Evolutionary conservation across 371 early-diverging fungal genomes (phyloP).

Genomic region (Batkoa obscura): DNA sequence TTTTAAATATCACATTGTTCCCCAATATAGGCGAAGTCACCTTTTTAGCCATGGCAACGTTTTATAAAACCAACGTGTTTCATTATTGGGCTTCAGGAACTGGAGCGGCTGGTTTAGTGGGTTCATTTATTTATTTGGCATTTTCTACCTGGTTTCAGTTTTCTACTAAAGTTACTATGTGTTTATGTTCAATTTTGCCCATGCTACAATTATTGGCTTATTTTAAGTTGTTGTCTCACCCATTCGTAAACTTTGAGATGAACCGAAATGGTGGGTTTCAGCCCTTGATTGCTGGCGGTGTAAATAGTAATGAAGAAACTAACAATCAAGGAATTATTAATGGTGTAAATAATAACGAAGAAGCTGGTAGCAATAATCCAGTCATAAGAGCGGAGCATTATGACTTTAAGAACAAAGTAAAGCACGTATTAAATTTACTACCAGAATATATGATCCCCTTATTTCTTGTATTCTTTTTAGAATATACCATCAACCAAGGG

Average conservation of each 20-base stretch:
- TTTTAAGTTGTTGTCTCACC: slow-evolving; percentile 1
- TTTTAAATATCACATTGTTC: no score
- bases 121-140: slow-evolving; percentile 17
- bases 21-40: slow-evolving; percentile 15
- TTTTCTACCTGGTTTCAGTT: slow-evolving; percentile 20
- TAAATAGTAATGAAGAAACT: neutral
- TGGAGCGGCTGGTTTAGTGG: slow-evolving; percentile 23
- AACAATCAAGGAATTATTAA: neutral
- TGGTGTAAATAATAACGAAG: no score
- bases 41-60: slow-evolving; percentile 22
- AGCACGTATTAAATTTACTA: slow-evolving; percentile 5
- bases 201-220: slow-evolving; percentile 3
- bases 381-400: neutral
- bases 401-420: neutral
- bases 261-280: neutral
- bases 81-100: slow-evolving; percentile 23
- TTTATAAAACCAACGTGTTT: slow-evolving; percentile 16
- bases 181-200: slow-evolving; percentile 12
- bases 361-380: neutral
- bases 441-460: slow-evolving; percentile 18
- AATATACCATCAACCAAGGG: slow-evolving; percentile 30
- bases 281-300: no score
- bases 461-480: slow-evolving; percentile 19
- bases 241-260: slow-evolving; percentile 1
- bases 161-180: slow-evolving; percentile 11